Evolutionary conservation across 2,329 filamentous ascomycete genomes (phyloP).

Genomic region (Trichoderma atroviride): DNA sequence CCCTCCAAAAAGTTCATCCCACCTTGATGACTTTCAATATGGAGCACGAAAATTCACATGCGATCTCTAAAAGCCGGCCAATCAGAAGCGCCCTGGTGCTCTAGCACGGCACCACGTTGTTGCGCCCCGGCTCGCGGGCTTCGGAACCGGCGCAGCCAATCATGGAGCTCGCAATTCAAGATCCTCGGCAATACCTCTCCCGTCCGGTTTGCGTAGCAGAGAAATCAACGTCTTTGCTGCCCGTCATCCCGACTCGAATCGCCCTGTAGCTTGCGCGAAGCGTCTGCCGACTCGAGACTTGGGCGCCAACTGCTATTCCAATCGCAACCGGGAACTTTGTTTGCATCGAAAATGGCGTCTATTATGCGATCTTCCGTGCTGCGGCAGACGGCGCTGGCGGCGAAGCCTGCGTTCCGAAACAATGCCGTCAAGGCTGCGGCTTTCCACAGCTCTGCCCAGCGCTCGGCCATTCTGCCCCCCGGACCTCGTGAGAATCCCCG

Average conservation of each 20-base stretch:
- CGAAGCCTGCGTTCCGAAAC: constrained; percentile 38
- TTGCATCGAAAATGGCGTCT: constrained; percentile 54
- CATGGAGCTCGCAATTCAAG: constrained; percentile 28
- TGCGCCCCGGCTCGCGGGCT: constrained; percentile 33
- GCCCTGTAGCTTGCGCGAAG: constrained; percentile 12
- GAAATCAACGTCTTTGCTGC: neutral
- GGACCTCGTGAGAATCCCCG: constrained; percentile 70
- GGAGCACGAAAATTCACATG: constrained; percentile 36
- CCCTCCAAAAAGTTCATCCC: constrained; percentile 20
- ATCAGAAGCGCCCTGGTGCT: constrained; percentile 32
- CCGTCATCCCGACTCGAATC: constrained; percentile 19
- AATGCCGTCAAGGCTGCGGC: constrained; percentile 64
- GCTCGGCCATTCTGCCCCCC: constrained; percentile 80
- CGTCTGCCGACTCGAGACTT: constrained; percentile 3
- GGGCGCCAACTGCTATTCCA: neutral
- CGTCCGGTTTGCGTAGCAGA: constrained; percentile 17
- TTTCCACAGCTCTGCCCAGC: constrained; percentile 81
- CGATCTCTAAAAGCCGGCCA: constrained; percentile 32
- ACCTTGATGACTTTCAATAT: constrained; percentile 21
- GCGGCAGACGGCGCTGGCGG: constrained; percentile 53
- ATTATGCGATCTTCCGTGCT: constrained; percentile 58
- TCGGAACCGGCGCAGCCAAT: constrained; percentile 27
- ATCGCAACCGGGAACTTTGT: neutral
- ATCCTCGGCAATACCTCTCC: constrained; percentile 28
- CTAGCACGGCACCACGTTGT: constrained; percentile 33